Evolutionary conservation across 2,329 filamentous ascomycete species (phyloP), one percentile per base, ranked within the genome.

Genomic region (Malbranchea zuffiana): DNA sequence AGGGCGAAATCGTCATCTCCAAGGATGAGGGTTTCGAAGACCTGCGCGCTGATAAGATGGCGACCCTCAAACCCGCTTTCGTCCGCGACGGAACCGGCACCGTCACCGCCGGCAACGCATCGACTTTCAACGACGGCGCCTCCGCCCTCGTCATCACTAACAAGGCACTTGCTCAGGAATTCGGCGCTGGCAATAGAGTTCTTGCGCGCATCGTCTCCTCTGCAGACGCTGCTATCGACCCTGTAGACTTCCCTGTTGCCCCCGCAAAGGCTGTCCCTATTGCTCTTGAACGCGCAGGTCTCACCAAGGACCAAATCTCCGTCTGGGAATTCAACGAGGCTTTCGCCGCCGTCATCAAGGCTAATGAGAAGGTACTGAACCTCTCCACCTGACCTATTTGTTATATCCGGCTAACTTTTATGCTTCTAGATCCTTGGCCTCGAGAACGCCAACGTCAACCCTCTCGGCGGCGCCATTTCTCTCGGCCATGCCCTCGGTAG

Each of bases 251-350:
- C 67, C 87, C 90, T 10, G 69, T 95, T 29, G 90, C 90, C 1
- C 90, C 90, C 1, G 74, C 90, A 25, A 87, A 92, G 61, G 88
- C 88, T 4, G 88, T 96, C 0, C 86, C 88, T 3, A 76, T 95
- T 50, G 87, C 87, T 7, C 70, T 98, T 34, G 74, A 86, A 61
- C 74, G 87, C 40, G 90, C 90, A 1, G 87, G 88, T 7, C 87
- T 98, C 48, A 84, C 76, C 46, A 85, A 87, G 62, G 81, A 92
- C 31, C 82, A 96, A 59, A 85, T 98, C 30, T 79, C 88, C 4
- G 67, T 95, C 15, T 96, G 90, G 88, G 90, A 96, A 60, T 94
- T 98, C 62, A 98, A 98, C 60, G 90, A 98, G 65, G 90, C 90
- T 0, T 98, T 98, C 56, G 88, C 90, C 18, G 84, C 83, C 3